A percentile compares a stretch with the other conserved stretches of the same genome.
Evolutionary conservation across 164 flowering plant species (phyloP).

Genomic region (Stephania japonica): DNA sequence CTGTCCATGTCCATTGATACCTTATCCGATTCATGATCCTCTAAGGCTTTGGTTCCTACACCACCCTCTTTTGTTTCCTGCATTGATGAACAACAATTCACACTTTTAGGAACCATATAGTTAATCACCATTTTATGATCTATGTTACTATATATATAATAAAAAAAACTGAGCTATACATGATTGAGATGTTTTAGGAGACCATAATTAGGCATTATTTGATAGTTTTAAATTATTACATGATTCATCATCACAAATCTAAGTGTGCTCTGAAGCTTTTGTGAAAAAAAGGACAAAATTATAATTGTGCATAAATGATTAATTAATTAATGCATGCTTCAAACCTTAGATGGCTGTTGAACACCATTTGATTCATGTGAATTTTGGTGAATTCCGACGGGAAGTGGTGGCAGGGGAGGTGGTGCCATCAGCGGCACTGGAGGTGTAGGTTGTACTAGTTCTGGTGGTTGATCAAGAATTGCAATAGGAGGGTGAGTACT

Average conservation of each 20-base stretch:
- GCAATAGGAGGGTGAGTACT: constrained; percentile 16
- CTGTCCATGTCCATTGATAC: constrained; percentile 14
- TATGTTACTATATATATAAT: too few species aligned
- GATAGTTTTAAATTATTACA: neutral
- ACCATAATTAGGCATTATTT: too few species aligned
- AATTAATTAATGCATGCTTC: constrained; percentile 6
- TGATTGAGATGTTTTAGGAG: too few species aligned
- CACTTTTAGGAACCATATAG: too few species aligned
- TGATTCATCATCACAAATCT: too few species aligned
- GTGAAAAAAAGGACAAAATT: too few species aligned
- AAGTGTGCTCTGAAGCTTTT: too few species aligned
- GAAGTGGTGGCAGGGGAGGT: constrained; percentile 18
- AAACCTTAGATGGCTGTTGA: constrained; percentile 41
- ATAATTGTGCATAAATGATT: too few species aligned
- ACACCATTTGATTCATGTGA: constrained; percentile 48
- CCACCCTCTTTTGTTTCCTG: constrained; percentile 1
- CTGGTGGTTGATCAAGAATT: constrained; percentile 19
- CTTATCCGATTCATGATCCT: constrained; percentile 4
- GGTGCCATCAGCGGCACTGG: neutral
- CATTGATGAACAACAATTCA: neutral
- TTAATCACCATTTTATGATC: too few species aligned
- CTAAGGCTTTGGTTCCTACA: neutral
- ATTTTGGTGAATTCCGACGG: constrained; percentile 26
- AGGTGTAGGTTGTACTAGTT: constrained; percentile 10
- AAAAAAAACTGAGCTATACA: neutral